Conservation (phyloP, 495 filamentous ascomycete species). For the Hypoxylon rickii region DNA sequence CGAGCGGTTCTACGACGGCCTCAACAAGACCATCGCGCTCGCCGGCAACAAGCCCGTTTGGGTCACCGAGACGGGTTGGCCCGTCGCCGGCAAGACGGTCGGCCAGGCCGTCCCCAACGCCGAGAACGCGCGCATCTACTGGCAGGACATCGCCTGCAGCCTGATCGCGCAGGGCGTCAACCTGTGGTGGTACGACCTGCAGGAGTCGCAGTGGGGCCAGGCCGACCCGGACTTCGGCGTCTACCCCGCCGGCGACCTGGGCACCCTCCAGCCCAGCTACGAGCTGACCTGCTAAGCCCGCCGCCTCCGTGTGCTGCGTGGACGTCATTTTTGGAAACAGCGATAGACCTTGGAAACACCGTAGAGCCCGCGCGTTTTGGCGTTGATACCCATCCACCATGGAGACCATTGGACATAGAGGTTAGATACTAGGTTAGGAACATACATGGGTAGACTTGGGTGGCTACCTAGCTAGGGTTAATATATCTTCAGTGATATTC, state of each 20-base stretch:
- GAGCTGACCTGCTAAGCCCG: slow-evolving; percentile 56
- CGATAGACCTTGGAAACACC: slow-evolving; percentile 19
- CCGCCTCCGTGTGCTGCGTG: background rate
- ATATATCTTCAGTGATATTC: no score
- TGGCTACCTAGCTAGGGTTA: no score
- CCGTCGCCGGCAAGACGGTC: slow-evolving; percentile 62
- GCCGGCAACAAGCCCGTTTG: slow-evolving; percentile 70
- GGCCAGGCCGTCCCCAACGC: slow-evolving; percentile 62
- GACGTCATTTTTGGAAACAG: background rate
- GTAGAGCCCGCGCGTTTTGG: slow-evolving; percentile 2
- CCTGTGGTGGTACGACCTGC: slow-evolving; percentile 72
- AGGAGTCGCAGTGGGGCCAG: slow-evolving; percentile 59
- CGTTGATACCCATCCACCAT: slow-evolving; percentile 16
- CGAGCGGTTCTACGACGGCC: slow-evolving; percentile 62
- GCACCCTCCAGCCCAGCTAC: slow-evolving; percentile 55
- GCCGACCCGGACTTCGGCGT: slow-evolving; percentile 70
- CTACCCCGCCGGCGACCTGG: slow-evolving; percentile 40
- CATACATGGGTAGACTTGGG: no score
- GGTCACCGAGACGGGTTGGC: slow-evolving; percentile 86
- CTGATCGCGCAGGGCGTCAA: slow-evolving; percentile 63
- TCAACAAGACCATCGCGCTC: slow-evolving; percentile 59
- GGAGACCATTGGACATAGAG: slow-evolving; percentile 15
- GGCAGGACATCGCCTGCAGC: slow-evolving; percentile 72
- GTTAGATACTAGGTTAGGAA: slow-evolving; percentile 1
- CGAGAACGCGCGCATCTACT: slow-evolving; percentile 73